Evolutionary conservation across 2,329 filamentous ascomycete species (phyloP).

Genomic region (Colletotrichum sp.): DNA sequence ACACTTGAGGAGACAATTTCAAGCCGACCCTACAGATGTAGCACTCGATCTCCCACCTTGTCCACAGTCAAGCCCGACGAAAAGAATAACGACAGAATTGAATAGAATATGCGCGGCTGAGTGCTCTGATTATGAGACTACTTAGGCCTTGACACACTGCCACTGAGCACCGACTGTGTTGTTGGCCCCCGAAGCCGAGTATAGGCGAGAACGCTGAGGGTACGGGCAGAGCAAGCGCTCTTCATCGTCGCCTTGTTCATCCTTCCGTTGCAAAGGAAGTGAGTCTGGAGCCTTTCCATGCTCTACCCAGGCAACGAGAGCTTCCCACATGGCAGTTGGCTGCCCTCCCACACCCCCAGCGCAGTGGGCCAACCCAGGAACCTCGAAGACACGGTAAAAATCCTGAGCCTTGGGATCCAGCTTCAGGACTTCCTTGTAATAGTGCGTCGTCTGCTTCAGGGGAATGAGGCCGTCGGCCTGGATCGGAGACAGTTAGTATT

Average conservation of each 20-base stretch:
- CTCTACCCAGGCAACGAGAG: constrained; percentile 31
- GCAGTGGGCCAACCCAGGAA: constrained; percentile 36
- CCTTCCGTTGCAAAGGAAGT: not conserved
- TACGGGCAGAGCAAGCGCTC: not conserved
- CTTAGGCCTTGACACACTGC: not conserved
- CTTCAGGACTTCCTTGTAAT: constrained; percentile 28
- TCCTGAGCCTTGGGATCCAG: constrained; percentile 23
- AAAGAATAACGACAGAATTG: not conserved
- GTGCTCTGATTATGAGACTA: not conserved
- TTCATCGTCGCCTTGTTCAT: not conserved
- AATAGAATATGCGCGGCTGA: rapidly evolving
- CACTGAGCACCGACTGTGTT: not conserved
- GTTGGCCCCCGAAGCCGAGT: not conserved
- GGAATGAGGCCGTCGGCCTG: constrained; percentile 27
- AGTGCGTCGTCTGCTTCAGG: constrained; percentile 23
- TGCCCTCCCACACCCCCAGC: constrained; percentile 26
- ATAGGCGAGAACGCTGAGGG: not conserved
- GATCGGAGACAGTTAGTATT: constrained; percentile 26
- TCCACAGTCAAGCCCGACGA: rapidly evolving
- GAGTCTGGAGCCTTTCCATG: constrained; percentile 28
- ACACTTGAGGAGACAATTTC: not conserved
- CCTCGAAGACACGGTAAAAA: constrained; percentile 37
- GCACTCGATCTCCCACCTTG: not conserved
- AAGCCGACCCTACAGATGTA: not conserved
- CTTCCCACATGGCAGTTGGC: constrained; percentile 25